Evolutionary conservation across 169 alveolate species (phyloP).

Genomic region (Eimeria maxima): DNA sequence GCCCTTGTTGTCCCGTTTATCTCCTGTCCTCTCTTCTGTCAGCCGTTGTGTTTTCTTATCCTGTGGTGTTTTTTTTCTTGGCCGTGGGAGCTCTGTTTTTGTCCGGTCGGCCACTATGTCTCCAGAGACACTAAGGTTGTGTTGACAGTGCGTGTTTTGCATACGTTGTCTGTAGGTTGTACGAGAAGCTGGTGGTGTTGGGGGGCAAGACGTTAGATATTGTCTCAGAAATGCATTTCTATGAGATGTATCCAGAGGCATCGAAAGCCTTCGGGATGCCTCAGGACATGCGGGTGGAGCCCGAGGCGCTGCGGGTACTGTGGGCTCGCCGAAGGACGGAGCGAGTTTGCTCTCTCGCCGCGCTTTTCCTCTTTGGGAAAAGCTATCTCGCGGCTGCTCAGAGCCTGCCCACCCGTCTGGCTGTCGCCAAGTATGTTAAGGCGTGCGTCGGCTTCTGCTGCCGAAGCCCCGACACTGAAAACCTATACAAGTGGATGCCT

Average conservation of each 20-base stretch:
- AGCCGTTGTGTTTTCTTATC: too few species aligned
- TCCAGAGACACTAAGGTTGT: too few species aligned
- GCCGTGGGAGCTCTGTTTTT: too few species aligned
- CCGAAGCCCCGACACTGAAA: conserved; percentile 66
- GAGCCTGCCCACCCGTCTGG: conserved; percentile 69
- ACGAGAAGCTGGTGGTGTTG: conserved; percentile 82
- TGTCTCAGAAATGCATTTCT: conserved; percentile 77
- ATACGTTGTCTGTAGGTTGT: conserved; percentile 56
- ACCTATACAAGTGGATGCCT: conserved; percentile 84
- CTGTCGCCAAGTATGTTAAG: conserved; percentile 82
- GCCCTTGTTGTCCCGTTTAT: too few species aligned
- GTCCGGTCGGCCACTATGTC: too few species aligned
- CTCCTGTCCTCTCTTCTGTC: too few species aligned
- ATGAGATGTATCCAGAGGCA: conserved; percentile 54
- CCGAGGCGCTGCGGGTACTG: conserved; percentile 68
- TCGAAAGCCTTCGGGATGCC: conserved; percentile 4
- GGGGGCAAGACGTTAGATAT: conserved; percentile 82
- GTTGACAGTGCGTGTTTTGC: background rate
- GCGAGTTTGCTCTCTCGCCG: conserved; percentile 20
- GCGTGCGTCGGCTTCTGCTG: conserved; percentile 80
- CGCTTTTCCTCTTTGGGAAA: conserved; percentile 75
- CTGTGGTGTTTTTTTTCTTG: too few species aligned
- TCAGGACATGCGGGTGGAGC: conserved; percentile 35
- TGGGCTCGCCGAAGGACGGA: conserved; percentile 82
- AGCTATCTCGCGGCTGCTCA: conserved; percentile 83